Base-by-base conservation (phyloP, 140 eudicot genomes). In the Bidens hawaiensis region DNA sequence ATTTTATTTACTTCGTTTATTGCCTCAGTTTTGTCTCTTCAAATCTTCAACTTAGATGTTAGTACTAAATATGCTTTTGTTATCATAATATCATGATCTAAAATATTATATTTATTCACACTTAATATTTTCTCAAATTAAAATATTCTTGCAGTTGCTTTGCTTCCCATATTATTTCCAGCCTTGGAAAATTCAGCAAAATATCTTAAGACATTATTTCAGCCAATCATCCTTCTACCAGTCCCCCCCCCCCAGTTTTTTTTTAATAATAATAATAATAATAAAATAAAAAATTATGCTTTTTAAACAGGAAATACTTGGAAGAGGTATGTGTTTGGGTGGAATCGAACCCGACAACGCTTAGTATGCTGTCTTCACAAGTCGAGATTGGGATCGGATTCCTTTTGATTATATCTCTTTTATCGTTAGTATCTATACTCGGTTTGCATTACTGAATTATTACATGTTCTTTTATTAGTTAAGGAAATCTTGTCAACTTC, bases 351-450 rank as follows among this genome's bases (percentile, higher is more conserved):
- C 60, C 90, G 22, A 65, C 94, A 58, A 88, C 96, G 17, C 83
- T 88, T 42, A 69, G 70, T 80, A 78, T 88, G 53, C 70, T 88
- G 47, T 85, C 90, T 56, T 82, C 96, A 23, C 94, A 80, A 31
- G 94, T 86, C 41, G 94, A 88, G 74, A 83, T 88, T 70, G 96
- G 94, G 72, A 66, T 85, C 42, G 96, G 96, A 18, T 85, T 88
- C 60, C 87, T 88, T 63, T 74, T 85, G 8, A 69, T 88, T 27
- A 60, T 88, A 27, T 82, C 96, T 27, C 86, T 88, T 11, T 54
- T 88, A 68, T 88, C 96, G 96, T 88, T 4, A 82, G 94, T 82
- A 53, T 6, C 76, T 62, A 24, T 43, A 30, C 59, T 70, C 31
- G 8, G 14, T 46, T 21, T 23, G 8, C 66, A 2, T 58, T 36